These are phyloP conservation scores for Euryodendron excelsum DNA, from an alignment of 148 eudicot genomes.

Conservation along the genomic window DNA sequence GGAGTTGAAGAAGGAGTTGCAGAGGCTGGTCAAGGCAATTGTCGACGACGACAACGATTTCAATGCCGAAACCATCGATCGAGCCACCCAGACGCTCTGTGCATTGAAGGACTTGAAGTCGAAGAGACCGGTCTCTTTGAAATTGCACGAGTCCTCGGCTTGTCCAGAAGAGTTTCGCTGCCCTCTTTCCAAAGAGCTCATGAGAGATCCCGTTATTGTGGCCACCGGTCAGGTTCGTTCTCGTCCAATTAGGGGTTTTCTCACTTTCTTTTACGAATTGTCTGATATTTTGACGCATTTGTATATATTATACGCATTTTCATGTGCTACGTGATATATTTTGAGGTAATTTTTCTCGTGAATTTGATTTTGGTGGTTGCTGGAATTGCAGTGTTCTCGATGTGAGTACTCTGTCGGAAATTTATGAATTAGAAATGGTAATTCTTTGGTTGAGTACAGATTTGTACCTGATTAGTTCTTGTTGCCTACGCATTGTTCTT, in stretches of 20 bases:
- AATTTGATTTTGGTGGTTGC: background rate
- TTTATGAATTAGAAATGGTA: background rate
- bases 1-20: slow-evolving; percentile 73
- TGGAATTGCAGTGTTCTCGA: background rate
- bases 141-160: background rate
- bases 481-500: too few species aligned
- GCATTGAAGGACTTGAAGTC: slow-evolving; percentile 58
- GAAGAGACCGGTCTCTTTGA: slow-evolving; percentile 30
- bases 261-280: background rate
- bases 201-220: slow-evolving; percentile 83
- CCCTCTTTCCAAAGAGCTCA: slow-evolving; percentile 84
- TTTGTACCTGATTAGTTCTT: background rate
- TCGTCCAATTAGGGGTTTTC: slow-evolving; percentile 11
- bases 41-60: slow-evolving; percentile 42
- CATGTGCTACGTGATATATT: background rate
- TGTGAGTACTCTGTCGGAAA: background rate
- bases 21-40: slow-evolving; percentile 48
- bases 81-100: slow-evolving; percentile 43
- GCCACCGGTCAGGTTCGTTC: slow-evolving; percentile 67
- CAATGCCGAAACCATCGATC: slow-evolving; percentile 51
- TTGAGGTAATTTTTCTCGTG: background rate
- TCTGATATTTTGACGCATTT: background rate
- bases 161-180: slow-evolving; percentile 69
- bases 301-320: background rate
- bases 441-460: background rate